phyloP scores from a whole-genome alignment of 495 filamentous ascomycete species.

The Aspergillus ellipticus region DNA sequence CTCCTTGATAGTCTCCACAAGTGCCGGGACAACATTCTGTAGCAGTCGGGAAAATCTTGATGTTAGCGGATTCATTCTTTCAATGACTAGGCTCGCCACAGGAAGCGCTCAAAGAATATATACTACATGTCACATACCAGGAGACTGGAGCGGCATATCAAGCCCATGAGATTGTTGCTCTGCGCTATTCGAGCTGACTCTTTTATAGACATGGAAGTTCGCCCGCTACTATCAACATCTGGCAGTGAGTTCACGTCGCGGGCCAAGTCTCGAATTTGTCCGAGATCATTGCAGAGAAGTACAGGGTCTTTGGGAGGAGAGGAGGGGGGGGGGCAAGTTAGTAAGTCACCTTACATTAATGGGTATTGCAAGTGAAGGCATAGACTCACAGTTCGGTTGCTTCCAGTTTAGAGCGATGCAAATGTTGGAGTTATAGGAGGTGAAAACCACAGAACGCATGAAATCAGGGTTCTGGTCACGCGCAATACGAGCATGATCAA shows the following conservation, averaged over 20 bases:
- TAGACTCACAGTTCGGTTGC: conserved; percentile 84
- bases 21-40: conserved; percentile 86
- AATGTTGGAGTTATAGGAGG: conserved; percentile 80
- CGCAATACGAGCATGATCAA: conserved; percentile 80
- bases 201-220: conserved; percentile 78
- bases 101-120: not conserved
- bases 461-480: conserved; percentile 64
- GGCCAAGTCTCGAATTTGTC: conserved; percentile 49
- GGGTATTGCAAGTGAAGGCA: not conserved
- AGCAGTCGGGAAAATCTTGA: conserved; percentile 12
- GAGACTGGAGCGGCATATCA: conserved; percentile 82
- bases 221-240: conserved; percentile 59
- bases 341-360: not conserved
- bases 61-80: conserved; percentile 10
- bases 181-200: conserved; percentile 91
- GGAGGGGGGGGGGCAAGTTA: conserved; percentile 6
- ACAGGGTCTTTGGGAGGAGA: conserved; percentile 65
- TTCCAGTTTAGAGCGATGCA: conserved; percentile 98
- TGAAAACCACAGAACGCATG: conserved; percentile 85
- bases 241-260: conserved; percentile 36
- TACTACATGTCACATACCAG: conserved; percentile 57
- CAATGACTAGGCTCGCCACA: not conserved
- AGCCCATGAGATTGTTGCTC: conserved; percentile 96
- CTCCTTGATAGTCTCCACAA: conserved; percentile 89
- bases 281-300: conserved; percentile 89